Base-by-base conservation (phyloP, 2,329 filamentous ascomycete species). In the Pezicula carpinea region DNA sequence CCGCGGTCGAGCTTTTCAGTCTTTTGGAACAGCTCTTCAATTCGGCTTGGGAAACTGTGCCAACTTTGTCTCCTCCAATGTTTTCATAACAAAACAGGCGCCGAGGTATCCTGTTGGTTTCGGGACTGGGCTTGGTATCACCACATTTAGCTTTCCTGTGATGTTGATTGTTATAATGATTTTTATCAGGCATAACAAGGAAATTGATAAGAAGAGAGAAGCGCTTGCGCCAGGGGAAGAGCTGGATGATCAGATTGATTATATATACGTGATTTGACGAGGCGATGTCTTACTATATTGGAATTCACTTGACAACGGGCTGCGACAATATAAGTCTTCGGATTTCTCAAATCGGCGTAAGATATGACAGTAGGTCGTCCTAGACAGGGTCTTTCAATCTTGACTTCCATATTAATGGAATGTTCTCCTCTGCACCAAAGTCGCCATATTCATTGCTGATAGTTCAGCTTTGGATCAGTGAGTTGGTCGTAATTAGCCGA, bases 11-110 rank as follows among this genome's bases (percentile, higher is more conserved):
- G 63, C 65, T 33, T 65, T 67, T 46, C 65, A 69, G 18, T 67
- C 66, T 5, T 61, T 72, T 6, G 68, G 66, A 3, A 68, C 66
- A 55, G 70, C 63, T 1, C 61, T 70, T 54, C 65, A 68, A 56
- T 58, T 67, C 3, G 67, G 67, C 2, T 66, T 72, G 17, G 70
- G 69, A n/a, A 72, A 72, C 53, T 70, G 67, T 47, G 70, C 66
- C 40, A 70, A 68, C 40, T 67, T 73, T 43, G 59, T 72, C 6
- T 64, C 64, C 4, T 60, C 62, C 21, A 70, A 70, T 47, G 60
- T 72, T 5, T 73, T 72, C 50, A 65, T 72, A 51, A 61, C 58
- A 8, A 48, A 45, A 3, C 59, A 72, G 53, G 56, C 62, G 3
- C 69, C 69, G 3, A 57, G 51, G 5, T 72, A 70, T 47, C 59